A percentile compares a stretch with the other conserved stretches of the same genome.
Conservation (phyloP, 1,139 yeast species). For the Geotrichum europaeum region DNA sequence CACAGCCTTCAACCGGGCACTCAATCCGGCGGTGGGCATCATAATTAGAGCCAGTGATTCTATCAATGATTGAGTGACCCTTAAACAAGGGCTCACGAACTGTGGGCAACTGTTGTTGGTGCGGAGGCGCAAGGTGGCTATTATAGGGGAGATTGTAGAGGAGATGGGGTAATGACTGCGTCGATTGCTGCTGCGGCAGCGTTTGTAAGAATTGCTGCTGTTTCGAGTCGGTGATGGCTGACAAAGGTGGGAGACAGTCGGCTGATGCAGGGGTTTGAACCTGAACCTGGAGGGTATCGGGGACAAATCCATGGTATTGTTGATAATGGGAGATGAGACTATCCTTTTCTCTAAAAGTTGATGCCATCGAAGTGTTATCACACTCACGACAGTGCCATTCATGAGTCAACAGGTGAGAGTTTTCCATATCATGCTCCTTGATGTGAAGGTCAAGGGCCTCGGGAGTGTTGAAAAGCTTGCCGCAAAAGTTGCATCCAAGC, state of each 20-base stretch:
- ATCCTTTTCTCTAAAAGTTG: constrained; percentile 39
- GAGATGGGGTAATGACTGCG: constrained; percentile 14
- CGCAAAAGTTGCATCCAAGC: constrained; percentile 59
- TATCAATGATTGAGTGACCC: constrained; percentile 28
- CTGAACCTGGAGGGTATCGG: constrained; percentile 23
- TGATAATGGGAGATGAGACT: constrained; percentile 43
- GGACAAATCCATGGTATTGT: constrained; percentile 34
- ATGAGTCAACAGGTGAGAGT: constrained; percentile 7
- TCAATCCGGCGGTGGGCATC: constrained; percentile 27
- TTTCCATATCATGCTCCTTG: constrained; percentile 12
- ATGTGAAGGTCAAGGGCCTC: constrained; percentile 8
- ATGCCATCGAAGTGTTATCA: constrained; percentile 29
- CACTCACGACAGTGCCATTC: constrained; percentile 33
- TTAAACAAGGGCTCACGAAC: constrained; percentile 16
- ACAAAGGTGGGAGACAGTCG: constrained; percentile 17
- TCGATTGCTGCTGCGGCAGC: background rate
- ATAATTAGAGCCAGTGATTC: constrained; percentile 37
- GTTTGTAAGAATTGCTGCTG: background rate
- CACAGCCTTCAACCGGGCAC: constrained; percentile 35
- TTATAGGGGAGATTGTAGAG: constrained; percentile 12
- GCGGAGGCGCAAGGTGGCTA: constrained; percentile 1
- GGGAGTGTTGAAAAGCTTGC: constrained; percentile 46
- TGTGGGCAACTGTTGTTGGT: constrained; percentile 11
- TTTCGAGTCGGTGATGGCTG: constrained; percentile 13
- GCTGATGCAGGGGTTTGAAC: constrained; percentile 18